These are phyloP conservation scores for Lodderomyces oxycetoniae DNA, from an alignment of 1,139 yeast genomes.

Conservation along the genomic window DNA sequence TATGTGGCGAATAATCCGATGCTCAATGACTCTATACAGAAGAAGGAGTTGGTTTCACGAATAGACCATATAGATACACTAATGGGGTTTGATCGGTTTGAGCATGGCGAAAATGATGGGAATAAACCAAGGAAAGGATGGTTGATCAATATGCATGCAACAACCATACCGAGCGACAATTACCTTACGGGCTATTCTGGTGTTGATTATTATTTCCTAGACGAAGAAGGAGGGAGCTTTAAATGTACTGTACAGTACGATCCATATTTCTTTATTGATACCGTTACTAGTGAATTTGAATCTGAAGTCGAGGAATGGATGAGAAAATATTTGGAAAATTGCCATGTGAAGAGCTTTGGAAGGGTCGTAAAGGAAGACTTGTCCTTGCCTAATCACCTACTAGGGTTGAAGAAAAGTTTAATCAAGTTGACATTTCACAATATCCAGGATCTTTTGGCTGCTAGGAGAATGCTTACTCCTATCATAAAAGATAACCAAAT, in stretches of 20 bases:
- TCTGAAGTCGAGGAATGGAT: conserved; percentile 80
- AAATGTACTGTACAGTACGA: conserved; percentile 78
- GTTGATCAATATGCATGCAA: conserved; percentile 82
- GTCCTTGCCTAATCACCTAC: conserved; percentile 74
- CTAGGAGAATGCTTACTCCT: conserved; percentile 66
- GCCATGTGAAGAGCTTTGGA: conserved; percentile 49
- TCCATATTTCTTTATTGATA: conserved; percentile 81
- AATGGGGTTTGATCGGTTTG: conserved; percentile 83
- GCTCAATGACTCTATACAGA: conserved; percentile 36
- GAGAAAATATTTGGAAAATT: conserved; percentile 60
- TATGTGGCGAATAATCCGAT: conserved; percentile 34
- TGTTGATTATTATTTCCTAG: conserved; percentile 92
- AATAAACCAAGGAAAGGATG: conserved; percentile 69
- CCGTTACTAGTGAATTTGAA: conserved; percentile 57
- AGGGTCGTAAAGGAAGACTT: conserved; percentile 73
- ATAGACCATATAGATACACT: conserved; percentile 62
- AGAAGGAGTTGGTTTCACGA: conserved; percentile 44
- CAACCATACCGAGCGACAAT: conserved; percentile 55
- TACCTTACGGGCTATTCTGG: conserved; percentile 68
- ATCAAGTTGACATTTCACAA: conserved; percentile 73
- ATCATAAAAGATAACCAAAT: conserved; percentile 64
- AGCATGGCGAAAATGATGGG: conserved; percentile 52
- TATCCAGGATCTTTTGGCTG: conserved; percentile 66
- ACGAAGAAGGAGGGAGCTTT: conserved; percentile 95
- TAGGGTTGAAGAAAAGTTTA: conserved; percentile 66